Conservation (phyloP, 176 grass and related monocot species). For the Carex littledalei region DNA sequence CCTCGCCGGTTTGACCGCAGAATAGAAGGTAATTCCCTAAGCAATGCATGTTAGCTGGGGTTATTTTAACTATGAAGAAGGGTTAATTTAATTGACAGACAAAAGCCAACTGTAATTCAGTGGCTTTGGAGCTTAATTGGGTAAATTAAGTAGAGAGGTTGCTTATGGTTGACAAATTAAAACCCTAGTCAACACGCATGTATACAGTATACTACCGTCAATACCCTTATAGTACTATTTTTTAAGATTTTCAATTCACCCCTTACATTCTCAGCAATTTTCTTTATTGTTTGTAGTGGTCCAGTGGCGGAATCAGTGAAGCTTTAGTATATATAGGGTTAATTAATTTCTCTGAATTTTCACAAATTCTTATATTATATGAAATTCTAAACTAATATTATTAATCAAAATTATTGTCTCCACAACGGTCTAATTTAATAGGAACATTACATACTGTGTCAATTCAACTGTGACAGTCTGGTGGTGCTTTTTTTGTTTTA, state of each 20-base stretch:
- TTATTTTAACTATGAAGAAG: not conserved
- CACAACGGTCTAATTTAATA: too few species aligned
- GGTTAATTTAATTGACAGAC: not conserved
- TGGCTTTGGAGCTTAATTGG: not conserved
- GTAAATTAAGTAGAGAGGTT: not conserved
- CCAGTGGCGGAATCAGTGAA: too few species aligned
- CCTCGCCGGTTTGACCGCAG: not conserved
- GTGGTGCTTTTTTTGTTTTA: not conserved
- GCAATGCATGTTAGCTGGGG: not conserved
- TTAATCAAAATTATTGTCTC: too few species aligned
- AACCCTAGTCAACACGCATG: not conserved
- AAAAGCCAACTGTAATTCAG: slow-evolving; percentile 12
- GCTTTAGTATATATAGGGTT: too few species aligned
- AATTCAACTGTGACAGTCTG: not conserved
- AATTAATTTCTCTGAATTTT: too few species aligned
- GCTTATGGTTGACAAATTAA: slow-evolving; percentile 21
- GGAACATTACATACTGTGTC: too few species aligned
- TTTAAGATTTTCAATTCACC: not conserved
- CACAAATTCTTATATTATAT: too few species aligned
- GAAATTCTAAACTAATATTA: too few species aligned
- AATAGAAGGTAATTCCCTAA: not conserved
- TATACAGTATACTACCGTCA: not conserved
- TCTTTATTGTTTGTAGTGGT: not conserved
- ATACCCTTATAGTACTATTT: not conserved
- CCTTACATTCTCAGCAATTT: not conserved